These are phyloP conservation scores for Venturia pyrina DNA, from an alignment of 2,329 filamentous ascomycete genomes.

Conservation along the genomic window DNA sequence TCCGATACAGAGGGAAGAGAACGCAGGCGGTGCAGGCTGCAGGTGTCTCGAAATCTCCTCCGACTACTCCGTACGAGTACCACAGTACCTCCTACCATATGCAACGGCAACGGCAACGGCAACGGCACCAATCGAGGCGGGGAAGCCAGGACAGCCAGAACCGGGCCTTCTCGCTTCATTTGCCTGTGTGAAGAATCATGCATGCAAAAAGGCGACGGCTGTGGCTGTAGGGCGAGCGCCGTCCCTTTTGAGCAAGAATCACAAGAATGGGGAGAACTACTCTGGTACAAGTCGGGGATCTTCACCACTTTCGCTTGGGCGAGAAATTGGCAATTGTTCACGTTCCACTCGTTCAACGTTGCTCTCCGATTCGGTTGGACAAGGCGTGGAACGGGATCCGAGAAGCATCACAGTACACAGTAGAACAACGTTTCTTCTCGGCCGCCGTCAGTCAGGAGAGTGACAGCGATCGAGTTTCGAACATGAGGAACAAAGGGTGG, in stretches of 20 bases:
- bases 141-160: neutral
- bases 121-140: neutral
- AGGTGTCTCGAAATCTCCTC: neutral
- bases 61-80: too few species aligned
- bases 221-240: slow-evolving; percentile 1
- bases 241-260: neutral
- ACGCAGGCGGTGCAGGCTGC: too few species aligned
- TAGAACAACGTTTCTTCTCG: too few species aligned
- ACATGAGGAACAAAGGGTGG: neutral
- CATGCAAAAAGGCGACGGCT: neutral
- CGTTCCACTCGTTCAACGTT: neutral
- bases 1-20: neutral
- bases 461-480: slow-evolving; percentile 2
- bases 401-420: neutral
- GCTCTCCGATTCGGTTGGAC: neutral
- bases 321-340: neutral
- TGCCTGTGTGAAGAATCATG: neutral
- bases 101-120: neutral
- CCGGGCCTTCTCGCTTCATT: neutral
- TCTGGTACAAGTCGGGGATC: neutral
- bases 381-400: neutral
- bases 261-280: neutral
- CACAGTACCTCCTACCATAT: too few species aligned
- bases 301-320: neutral
- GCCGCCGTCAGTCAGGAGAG: too few species aligned